A percentile compares a stretch with the other conserved stretches of the same genome.
phyloP scores from a whole-genome alignment of 495 filamentous ascomycete genomes.

The Halenospora varia region DNA sequence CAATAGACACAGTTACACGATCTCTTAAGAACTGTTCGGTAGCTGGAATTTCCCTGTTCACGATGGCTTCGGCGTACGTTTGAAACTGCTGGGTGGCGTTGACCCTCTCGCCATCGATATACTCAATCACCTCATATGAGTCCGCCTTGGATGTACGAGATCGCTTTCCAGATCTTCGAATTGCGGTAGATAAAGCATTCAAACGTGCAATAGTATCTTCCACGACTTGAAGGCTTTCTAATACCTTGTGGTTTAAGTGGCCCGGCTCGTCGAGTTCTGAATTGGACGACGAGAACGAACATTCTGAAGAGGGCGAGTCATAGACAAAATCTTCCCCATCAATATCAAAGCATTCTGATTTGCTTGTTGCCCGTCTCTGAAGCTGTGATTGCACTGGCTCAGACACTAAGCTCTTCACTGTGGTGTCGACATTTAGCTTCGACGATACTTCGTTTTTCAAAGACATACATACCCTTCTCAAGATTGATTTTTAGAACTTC shows the following conservation, averaged over 20 bases:
- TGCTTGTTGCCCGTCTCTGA: too few species aligned
- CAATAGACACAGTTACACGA: not conserved
- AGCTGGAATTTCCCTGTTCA: not conserved
- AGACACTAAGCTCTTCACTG: too few species aligned
- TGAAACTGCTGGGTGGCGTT: not conserved
- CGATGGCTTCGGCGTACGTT: not conserved
- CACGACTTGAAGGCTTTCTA: not conserved
- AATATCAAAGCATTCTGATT: too few species aligned
- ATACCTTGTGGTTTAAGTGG: not conserved
- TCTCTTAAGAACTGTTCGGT: not conserved
- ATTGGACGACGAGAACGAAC: not conserved
- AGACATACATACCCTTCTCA: not conserved
- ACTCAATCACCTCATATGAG: not conserved
- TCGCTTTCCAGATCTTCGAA: not conserved
- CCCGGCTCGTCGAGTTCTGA: not conserved
- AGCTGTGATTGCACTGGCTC: not conserved
- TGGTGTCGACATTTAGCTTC: not conserved
- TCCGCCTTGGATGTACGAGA: not conserved
- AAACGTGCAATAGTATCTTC: not conserved
- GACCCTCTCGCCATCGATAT: not conserved
- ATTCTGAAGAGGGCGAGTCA: not conserved
- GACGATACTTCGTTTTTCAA: too few species aligned
- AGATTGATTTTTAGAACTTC: not conserved
- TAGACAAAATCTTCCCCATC: too few species aligned
- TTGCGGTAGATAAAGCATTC: not conserved